Evolutionary conservation across 306 rosid species (phyloP).

Genomic region (Medicago lupulina): DNA sequence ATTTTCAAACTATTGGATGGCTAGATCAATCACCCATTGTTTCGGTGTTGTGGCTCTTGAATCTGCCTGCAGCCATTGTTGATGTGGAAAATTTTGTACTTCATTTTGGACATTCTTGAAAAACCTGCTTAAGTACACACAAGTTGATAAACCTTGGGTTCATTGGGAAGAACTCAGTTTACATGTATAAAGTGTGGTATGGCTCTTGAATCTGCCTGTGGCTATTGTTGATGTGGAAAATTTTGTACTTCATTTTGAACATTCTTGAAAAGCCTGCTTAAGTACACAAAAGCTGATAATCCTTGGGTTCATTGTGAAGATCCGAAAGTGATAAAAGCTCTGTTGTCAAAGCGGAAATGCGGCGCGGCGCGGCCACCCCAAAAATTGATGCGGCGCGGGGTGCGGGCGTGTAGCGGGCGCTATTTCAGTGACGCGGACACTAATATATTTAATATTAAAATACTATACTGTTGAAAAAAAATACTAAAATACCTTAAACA

Average conservation of each 20-base stretch:
- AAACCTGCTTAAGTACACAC: slow-evolving; percentile 22
- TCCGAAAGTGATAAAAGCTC: background rate
- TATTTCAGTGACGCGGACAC: too few relatives aligned
- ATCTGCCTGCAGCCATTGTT: slow-evolving; percentile 13
- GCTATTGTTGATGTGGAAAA: slow-evolving; percentile 21
- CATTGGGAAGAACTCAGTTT: background rate
- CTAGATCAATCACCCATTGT: background rate
- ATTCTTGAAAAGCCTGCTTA: slow-evolving; percentile 23
- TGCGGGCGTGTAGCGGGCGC: too few relatives aligned
- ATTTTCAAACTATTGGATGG: slow-evolving; percentile 21
- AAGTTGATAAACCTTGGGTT: slow-evolving; percentile 3
- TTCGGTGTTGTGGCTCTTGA: slow-evolving; percentile 28
- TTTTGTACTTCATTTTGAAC: slow-evolving; percentile 32
- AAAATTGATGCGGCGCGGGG: too few relatives aligned
- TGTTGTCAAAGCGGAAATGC: too few relatives aligned
- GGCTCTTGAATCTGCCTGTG: slow-evolving; percentile 20
- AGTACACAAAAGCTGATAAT: slow-evolving; percentile 21
- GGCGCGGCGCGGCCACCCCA: too few relatives aligned
- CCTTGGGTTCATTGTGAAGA: slow-evolving; percentile 23
- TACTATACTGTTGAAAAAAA: too few relatives aligned
- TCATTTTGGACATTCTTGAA: slow-evolving; percentile 37
- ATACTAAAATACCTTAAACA: too few relatives aligned
- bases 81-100: slow-evolving; percentile 4
- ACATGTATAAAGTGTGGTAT: background rate
- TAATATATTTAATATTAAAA: too few relatives aligned